Base-by-base conservation (phyloP, 2,329 filamentous ascomycete species). In the Elsinoe necatrix region DNA sequence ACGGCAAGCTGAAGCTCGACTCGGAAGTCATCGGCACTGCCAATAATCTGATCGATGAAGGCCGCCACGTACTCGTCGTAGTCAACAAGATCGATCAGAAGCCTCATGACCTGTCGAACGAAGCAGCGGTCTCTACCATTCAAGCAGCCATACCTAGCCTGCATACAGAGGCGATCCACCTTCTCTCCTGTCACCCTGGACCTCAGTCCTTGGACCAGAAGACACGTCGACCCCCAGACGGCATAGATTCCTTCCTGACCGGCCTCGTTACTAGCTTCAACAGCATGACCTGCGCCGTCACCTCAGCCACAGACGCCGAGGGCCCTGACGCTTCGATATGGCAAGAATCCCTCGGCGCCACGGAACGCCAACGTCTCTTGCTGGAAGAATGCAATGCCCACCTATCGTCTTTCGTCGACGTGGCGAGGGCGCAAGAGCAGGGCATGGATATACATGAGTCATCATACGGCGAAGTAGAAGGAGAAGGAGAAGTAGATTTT, bases 281-380 rank as follows among this genome's bases (percentile, higher is more conserved):
- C 48, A 68, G 72, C 52, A 84, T 95, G 78, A 95, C 89, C 1
- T 73, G 77, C 31, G 77, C 74, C 6, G 39, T 56, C 1, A 20
- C 27, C 51, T 14, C 11, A 48, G 64, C 70, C 20, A 69, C 72
- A 37, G 62, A 64, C 54, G 50, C 60, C 31, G 65, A 68, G 4
- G 65, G 67, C 31, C 65, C 68, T 54, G 75, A 92, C 66, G 80
- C 83, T 9, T 79, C 79, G 2, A 82, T 88, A 61, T 84, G 88
- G 75, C 82, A 90, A 72, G 88, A 95, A 65, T 85, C 93, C 3
- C 80, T 96, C 2, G 91, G 91, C 57, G 91, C 95, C 35, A 95
- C 89, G 16, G 89, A 92, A 71, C 85, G 93, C 58, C 93, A 98
- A 74, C 81, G 87, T 54, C 80, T 89, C 68, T 83, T 96, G 54